A percentile compares a stretch with the other conserved stretches of the same genome.
These are phyloP conservation scores for Clonostachys solani DNA, from an alignment of 2,329 filamentous ascomycete species.

Conservation along the genomic window DNA sequence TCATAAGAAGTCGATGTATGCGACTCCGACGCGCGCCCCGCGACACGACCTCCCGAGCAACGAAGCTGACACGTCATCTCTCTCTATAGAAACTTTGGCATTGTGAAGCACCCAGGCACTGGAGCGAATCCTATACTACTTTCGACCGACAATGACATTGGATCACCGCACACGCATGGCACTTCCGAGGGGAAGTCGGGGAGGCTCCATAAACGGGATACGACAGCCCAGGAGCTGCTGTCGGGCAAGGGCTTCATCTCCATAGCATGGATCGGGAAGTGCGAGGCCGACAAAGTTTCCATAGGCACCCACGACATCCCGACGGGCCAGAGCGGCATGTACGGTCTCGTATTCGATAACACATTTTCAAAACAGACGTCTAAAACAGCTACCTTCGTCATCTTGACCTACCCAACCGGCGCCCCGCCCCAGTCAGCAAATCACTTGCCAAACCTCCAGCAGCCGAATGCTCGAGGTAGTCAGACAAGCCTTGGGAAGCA, in stretches of 20 bases:
- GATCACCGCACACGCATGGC: constrained; percentile 7
- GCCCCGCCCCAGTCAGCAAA: constrained; percentile 71
- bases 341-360: constrained; percentile 96
- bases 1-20: constrained; percentile 91
- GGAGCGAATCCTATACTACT: constrained; percentile 44
- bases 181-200: constrained; percentile 38
- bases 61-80: constrained; percentile 8
- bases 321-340: constrained; percentile 78
- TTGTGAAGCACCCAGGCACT: constrained; percentile 92
- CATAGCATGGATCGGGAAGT: constrained; percentile 88
- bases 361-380: constrained; percentile 95
- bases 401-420: constrained; percentile 88
- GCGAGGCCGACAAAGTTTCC: constrained; percentile 91
- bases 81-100: constrained; percentile 74
- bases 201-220: constrained; percentile 52
- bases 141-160: constrained; percentile 32
- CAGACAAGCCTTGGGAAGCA: constrained; percentile 48
- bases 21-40: constrained; percentile 2
- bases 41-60: constrained; percentile 1
- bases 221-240: constrained; percentile 58
- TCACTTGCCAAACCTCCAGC: constrained; percentile 58
- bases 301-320: constrained; percentile 84
- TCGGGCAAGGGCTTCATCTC: constrained; percentile 64
- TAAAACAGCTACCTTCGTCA: constrained; percentile 91
- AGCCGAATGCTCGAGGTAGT: constrained; percentile 30